phyloP scores from a whole-genome alignment of 1,139 yeast species.

The Debaryomyces subglobosus region DNA sequence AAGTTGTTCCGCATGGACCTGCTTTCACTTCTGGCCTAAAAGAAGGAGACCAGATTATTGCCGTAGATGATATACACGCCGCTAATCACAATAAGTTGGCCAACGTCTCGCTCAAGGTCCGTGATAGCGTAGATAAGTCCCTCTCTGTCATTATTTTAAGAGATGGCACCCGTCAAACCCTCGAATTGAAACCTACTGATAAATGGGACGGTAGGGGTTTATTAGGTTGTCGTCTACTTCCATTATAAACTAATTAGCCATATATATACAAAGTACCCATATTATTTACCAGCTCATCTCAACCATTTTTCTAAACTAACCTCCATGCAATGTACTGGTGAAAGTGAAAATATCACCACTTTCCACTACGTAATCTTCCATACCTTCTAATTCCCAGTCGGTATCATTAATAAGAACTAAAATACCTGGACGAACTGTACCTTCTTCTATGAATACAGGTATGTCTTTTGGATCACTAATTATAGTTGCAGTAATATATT shows the following conservation, averaged over 20 bases:
- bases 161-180: conserved; percentile 19
- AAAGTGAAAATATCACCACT: conserved; percentile 79
- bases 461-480: conserved; percentile 64
- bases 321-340: conserved; percentile 95
- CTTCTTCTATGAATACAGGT: conserved; percentile 82
- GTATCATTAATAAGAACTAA: conserved; percentile 90
- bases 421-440: conserved; percentile 83
- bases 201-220: conserved; percentile 75
- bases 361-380: conserved; percentile 75
- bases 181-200: conserved; percentile 53
- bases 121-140: conserved; percentile 25
- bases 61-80: conserved; percentile 57
- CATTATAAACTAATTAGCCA: conserved; percentile 30
- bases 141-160: conserved; percentile 43
- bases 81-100: conserved; percentile 51
- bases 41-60: conserved; percentile 52
- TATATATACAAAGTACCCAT: conserved; percentile 1
- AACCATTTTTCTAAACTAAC: conserved; percentile 39
- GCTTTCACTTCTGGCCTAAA: conserved; percentile 44
- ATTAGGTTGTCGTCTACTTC: conserved; percentile 69
- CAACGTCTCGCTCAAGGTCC: conserved; percentile 38
- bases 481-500: conserved; percentile 55
- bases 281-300: not conserved
- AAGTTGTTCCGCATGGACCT: conserved; percentile 53
- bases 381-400: conserved; percentile 96